phyloP scores from a whole-genome alignment of 306 rosid species.

The Sicyos edulis region DNA sequence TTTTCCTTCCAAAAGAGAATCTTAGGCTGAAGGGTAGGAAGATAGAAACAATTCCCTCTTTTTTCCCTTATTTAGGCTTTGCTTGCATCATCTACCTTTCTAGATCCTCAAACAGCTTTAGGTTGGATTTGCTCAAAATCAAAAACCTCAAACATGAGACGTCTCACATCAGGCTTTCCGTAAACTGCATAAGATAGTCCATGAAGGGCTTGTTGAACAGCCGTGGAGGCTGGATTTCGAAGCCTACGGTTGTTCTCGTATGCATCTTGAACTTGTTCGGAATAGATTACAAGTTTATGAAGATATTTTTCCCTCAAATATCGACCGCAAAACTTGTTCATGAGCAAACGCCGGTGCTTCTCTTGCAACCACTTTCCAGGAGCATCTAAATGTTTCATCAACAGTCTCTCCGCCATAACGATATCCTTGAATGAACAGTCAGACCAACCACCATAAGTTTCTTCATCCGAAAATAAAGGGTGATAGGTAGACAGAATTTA shows the following conservation, averaged over 20 bases:
- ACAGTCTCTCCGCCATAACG: conserved; percentile 87
- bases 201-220: conserved; percentile 87
- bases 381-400: conserved; percentile 96
- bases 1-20: background rate
- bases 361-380: conserved; percentile 86
- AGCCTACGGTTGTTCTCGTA: conserved; percentile 67
- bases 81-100: background rate
- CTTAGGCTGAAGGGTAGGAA: background rate
- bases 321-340: conserved; percentile 87
- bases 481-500: background rate
- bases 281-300: conserved; percentile 49
- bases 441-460: background rate
- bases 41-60: background rate
- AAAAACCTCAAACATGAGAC: conserved; percentile 86
- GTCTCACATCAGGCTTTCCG: conserved; percentile 91
- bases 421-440: conserved; percentile 48
- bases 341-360: conserved; percentile 70
- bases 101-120: conserved; percentile 51
- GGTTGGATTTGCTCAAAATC: conserved; percentile 93
- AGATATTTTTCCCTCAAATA: conserved; percentile 76
- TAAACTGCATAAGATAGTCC: conserved; percentile 82
- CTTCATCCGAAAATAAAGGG: background rate
- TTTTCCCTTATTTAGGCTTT: background rate
- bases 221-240: conserved; percentile 75
- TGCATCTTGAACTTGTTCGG: conserved; percentile 54